Evolutionary conservation across 768 basidiomycete genomes (phyloP).

Genomic region (Candolleomyces aberdarensis): DNA sequence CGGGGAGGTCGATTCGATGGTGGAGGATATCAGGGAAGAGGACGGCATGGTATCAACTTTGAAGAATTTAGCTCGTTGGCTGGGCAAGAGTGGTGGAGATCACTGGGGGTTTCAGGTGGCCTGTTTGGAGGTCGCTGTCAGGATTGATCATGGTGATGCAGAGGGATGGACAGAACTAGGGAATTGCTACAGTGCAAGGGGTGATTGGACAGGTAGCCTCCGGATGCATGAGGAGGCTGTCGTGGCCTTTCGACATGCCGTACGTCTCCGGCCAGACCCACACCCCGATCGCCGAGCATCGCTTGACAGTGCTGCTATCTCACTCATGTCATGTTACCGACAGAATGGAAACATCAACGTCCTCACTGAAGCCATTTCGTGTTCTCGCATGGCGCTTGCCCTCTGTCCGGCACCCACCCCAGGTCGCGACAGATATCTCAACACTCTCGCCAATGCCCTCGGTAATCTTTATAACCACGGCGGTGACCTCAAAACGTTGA

Average conservation of each 20-base stretch:
- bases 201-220: too few relatives aligned
- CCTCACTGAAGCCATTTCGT: background rate
- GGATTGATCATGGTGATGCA: background rate
- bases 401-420: background rate
- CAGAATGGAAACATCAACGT: background rate
- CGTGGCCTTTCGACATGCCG: background rate
- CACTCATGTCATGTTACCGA: too few relatives aligned
- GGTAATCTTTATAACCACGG: background rate
- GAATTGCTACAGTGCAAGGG: too few relatives aligned
- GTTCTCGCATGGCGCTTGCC: too few relatives aligned
- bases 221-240: background rate
- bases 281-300: background rate
- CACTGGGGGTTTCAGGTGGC: background rate
- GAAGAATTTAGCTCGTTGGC: background rate
- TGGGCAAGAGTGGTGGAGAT: background rate
- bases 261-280: background rate
- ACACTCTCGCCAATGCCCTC: background rate
- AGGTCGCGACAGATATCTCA: background rate
- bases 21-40: background rate
- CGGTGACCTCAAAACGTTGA: background rate
- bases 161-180: background rate
- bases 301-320: background rate
- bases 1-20: background rate
- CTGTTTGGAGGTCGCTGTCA: background rate
- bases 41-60: background rate